These are phyloP conservation scores for Clarireedia hainanense DNA, from an alignment of 2,329 filamentous ascomycete genomes.

Conservation along the genomic window DNA sequence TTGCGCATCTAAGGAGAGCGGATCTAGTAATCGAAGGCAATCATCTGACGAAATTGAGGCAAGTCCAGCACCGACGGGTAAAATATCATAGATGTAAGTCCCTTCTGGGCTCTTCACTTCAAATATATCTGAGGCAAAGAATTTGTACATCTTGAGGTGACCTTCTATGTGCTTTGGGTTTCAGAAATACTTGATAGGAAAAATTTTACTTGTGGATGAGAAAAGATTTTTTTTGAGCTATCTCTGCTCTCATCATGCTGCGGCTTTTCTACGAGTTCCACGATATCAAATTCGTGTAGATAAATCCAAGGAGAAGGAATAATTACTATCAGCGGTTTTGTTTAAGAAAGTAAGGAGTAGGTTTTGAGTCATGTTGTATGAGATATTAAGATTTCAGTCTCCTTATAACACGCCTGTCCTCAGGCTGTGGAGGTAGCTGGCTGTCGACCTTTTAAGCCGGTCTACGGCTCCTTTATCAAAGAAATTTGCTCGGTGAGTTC, in stretches of 20 bases:
- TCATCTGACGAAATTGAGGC: conserved; percentile 60
- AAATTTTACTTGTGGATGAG: neutral
- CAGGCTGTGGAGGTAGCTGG: too few species aligned
- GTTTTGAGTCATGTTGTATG: too few species aligned
- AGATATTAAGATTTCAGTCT: too few species aligned
- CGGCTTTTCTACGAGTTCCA: neutral
- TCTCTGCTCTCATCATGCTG: neutral
- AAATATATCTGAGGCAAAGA: conserved; percentile 20
- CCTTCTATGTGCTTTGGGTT: neutral
- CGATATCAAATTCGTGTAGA: neutral
- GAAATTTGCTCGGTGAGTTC: too few species aligned
- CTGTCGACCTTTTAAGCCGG: too few species aligned
- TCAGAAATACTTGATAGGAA: neutral
- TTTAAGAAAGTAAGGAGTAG: too few species aligned
- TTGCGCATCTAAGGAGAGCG: conserved; percentile 44
- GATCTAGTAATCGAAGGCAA: conserved; percentile 58
- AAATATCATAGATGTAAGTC: conserved; percentile 39
- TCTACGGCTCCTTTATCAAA: too few species aligned
- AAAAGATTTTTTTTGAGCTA: neutral
- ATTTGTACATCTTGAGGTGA: conserved; percentile 26
- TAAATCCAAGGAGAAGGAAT: too few species aligned
- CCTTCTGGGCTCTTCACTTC: conserved; percentile 22
- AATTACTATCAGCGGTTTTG: too few species aligned
- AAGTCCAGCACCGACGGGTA: conserved; percentile 23
- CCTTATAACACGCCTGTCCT: too few species aligned